phyloP scores from a whole-genome alignment of 345 rosid genomes.

The Gossypioides kirkii region DNA sequence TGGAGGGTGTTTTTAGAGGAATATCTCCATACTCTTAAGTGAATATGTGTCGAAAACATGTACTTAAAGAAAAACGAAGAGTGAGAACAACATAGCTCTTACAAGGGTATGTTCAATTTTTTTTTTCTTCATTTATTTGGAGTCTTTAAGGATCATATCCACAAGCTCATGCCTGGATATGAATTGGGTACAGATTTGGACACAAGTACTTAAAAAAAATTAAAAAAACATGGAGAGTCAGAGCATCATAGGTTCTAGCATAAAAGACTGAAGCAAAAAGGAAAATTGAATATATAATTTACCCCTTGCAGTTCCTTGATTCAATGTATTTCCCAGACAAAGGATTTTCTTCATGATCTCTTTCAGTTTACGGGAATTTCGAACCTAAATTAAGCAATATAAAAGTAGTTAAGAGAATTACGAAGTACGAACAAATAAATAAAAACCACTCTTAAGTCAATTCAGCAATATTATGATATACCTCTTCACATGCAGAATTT shows the following conservation, averaged over 20 bases:
- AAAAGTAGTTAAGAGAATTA: slow-evolving; percentile 15
- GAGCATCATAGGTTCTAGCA: background rate
- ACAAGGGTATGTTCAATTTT: background rate
- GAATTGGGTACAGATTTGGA: background rate
- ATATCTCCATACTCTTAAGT: background rate
- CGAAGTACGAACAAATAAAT: background rate
- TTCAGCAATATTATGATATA: slow-evolving; percentile 23
- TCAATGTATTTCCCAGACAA: slow-evolving; percentile 76
- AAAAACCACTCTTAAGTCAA: slow-evolving; percentile 12
- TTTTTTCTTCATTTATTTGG: background rate
- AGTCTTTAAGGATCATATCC: background rate
- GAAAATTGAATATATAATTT: slow-evolving; percentile 16
- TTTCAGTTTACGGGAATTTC: slow-evolving; percentile 71
- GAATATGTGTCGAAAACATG: background rate
- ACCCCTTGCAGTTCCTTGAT: slow-evolving; percentile 99
- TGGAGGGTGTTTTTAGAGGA: background rate
- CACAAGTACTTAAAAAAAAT: background rate
- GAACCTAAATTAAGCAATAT: slow-evolving; percentile 49
- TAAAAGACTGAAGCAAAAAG: background rate
- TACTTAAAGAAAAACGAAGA: background rate
- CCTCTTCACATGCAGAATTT: slow-evolving; percentile 93
- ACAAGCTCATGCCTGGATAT: background rate
- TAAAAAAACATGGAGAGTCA: no score
- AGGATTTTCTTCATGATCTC: slow-evolving; percentile 94
- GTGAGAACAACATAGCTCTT: background rate